Percentiles rank a stretch among this genome's conserved stretches.
Evolutionary conservation across 2,329 filamentous ascomycete species (phyloP).

Genomic region (Alternaria metachromatica): DNA sequence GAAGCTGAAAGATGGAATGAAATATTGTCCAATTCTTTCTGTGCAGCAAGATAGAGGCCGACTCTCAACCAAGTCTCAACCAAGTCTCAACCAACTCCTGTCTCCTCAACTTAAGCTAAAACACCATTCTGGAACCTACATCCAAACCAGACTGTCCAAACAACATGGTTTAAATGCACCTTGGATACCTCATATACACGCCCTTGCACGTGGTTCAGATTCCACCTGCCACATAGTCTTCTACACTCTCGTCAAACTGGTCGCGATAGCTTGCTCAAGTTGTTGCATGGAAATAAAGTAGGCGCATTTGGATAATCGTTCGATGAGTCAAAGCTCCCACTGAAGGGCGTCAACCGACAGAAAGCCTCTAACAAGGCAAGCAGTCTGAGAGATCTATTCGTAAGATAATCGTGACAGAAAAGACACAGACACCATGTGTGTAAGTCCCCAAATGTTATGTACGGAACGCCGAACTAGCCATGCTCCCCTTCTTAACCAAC

Average conservation of each 20-base stretch:
- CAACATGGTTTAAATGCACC: neutral
- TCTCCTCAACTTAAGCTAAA: neutral
- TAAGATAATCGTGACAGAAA: conserved; percentile 9
- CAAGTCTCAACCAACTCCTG: no score
- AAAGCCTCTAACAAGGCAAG: conserved; percentile 4
- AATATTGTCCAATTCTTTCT: neutral
- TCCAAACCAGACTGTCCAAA: neutral
- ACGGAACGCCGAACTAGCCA: conserved; percentile 19
- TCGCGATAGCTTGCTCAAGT: neutral
- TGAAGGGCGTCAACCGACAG: neutral
- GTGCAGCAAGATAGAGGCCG: neutral
- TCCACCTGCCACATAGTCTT: neutral
- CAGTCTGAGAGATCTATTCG: conserved; percentile 14
- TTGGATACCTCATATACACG: neutral
- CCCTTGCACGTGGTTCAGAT: neutral
- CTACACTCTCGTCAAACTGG: neutral
- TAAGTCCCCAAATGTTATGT: neutral
- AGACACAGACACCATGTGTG: conserved; percentile 3
- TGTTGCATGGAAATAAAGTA: neutral
- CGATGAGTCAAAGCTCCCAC: neutral
- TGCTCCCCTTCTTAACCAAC: conserved; percentile 18
- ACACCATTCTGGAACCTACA: neutral
- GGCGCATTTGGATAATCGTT: neutral
- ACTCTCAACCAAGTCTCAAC: no score
- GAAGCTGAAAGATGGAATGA: neutral